Evolutionary conservation across 768 basidiomycete species (phyloP).

Genomic region (Trametopsis cervina): DNA sequence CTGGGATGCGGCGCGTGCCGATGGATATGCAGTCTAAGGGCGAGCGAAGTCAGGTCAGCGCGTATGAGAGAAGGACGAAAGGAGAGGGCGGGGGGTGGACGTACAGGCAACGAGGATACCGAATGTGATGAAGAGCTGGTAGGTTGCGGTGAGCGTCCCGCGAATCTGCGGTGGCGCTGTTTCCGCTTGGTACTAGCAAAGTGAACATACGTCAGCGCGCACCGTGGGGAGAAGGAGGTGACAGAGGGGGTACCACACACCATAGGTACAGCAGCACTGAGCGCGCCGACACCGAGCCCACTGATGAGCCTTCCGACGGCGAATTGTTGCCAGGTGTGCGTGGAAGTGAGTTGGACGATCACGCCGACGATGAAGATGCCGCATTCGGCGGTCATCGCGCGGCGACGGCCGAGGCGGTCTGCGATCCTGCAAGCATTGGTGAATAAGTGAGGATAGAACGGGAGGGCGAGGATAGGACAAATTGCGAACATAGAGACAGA

Average conservation of each 20-base stretch:
- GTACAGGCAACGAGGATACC: slow-evolving; percentile 62
- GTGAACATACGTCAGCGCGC: not conserved
- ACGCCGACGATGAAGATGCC: slow-evolving; percentile 52
- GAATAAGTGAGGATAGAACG: not conserved
- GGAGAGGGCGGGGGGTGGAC: slow-evolving; percentile 14
- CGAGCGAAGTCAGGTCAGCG: not conserved
- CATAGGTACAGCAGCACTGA: slow-evolving; percentile 63
- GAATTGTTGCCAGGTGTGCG: slow-evolving; percentile 56
- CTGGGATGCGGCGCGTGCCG: slow-evolving; percentile 45
- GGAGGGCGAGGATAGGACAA: not conserved
- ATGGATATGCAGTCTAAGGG: slow-evolving; percentile 55
- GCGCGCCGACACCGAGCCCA: slow-evolving; percentile 62
- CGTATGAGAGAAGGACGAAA: not conserved
- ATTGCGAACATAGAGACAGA: too few species aligned
- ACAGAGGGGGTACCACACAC: slow-evolving; percentile 6
- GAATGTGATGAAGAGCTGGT: slow-evolving; percentile 56
- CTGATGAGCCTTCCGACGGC: slow-evolving; percentile 58
- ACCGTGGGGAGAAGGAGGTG: not conserved
- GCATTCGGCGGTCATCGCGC: slow-evolving; percentile 61
- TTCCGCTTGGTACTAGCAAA: slow-evolving; percentile 56
- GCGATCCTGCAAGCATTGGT: slow-evolving; percentile 35
- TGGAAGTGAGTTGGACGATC: slow-evolving; percentile 48
- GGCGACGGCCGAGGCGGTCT: slow-evolving; percentile 57
- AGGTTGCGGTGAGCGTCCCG: slow-evolving; percentile 49
- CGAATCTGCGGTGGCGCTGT: slow-evolving; percentile 67